Base-by-base conservation (phyloP, 2,329 filamentous ascomycete species). In the Lasiodiplodia sp. region DNA sequence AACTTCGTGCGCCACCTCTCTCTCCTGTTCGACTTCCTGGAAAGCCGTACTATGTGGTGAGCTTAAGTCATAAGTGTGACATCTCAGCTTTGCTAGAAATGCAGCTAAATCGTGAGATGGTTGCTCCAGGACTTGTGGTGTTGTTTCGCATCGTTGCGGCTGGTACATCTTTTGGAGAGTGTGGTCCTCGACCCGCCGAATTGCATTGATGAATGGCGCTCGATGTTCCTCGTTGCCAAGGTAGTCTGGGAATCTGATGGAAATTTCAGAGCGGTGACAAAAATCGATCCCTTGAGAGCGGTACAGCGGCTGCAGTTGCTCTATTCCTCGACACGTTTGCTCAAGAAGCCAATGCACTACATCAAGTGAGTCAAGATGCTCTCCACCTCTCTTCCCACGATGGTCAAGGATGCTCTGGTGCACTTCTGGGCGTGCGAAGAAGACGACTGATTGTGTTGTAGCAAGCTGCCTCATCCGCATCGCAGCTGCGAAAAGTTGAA, bases 341-440 rank as follows among this genome's bases (percentile, higher is more conserved):
- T 90, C 83, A 0, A 92, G 80, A 0, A 92, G 82, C 90, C 90
- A 92, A 3, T 75, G 72, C 0, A 91, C 78, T 12, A 89, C 85
- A 67, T 89, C 82, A 2, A 74, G 74, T 0, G 87, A 88, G 65
- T 85, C 76, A 1, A 85, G 68, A 0, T 5, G 4, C 7, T 78
- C 73, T 0, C 38, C 28, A 0, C 65, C 21, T 0, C 51, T 70
- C 57, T 83, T 82, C 0, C 73, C 68, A 16, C 79, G 74, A 0
- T 84, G 63, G 68, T 89, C 85, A 0, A 85, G 72, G 40, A 92
- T 90, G 70, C 85, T 89, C 34, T 87, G 85, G 40, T 90, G 82
- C 0, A 91, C 88, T 72, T 91, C 65, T 25, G 65, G 65, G 4
- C 55, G 49, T 6, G 65, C 40, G 21, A 67, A 31, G 34, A 67